Evolutionary conservation across 441 rosid genomes (phyloP), one percentile per base, ranked within the genome.

Genomic region (Pelargonium australe): DNA sequence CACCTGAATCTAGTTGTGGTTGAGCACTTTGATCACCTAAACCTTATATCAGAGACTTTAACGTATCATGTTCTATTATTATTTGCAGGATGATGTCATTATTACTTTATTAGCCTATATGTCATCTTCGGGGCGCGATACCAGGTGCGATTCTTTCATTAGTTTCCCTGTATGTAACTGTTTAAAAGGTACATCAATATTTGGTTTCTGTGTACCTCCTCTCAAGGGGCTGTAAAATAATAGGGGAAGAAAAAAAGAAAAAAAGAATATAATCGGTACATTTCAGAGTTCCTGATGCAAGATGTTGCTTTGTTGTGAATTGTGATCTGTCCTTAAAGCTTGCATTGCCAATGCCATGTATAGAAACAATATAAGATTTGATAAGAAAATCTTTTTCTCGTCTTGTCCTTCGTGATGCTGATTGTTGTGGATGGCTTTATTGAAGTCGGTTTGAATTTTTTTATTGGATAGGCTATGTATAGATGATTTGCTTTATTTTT

Each of bases 61-160:
- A 70, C 23, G 34, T 62, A 25, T 10, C 61, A 23, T 5, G 14
- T 0, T 12, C 4, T 2, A 17, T 57, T 73, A 10, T 69, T 60
- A 53, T 75, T 63, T 86, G 75, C 89, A 86, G 90, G 86, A 78
- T 72, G 71, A 28, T 65, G 13, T 70, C 49, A 65, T 65, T 64
- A 16, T 20, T 20, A 20, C 49, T 64, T 65, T 64, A 16, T 20
- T 20, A 20, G 69, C 74, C 68, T 72, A 67, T 67, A 66, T 66
- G 75, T 72, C 66, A 70, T 41, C 73, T 79, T 70, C 77, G 51
- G 53, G 71, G 68, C 66, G 64, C 69, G 66, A 78, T 69, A 75
- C 77, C 67, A 61, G 75, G 64, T 76, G 83, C 78, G 65, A 85
- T 88, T 86, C 88, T 84, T 88, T 84, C 10, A 82, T 85, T 84